Evolutionary conservation across 495 filamentous ascomycete species (phyloP).

Genomic region (Opeltia flavorubescens): DNA sequence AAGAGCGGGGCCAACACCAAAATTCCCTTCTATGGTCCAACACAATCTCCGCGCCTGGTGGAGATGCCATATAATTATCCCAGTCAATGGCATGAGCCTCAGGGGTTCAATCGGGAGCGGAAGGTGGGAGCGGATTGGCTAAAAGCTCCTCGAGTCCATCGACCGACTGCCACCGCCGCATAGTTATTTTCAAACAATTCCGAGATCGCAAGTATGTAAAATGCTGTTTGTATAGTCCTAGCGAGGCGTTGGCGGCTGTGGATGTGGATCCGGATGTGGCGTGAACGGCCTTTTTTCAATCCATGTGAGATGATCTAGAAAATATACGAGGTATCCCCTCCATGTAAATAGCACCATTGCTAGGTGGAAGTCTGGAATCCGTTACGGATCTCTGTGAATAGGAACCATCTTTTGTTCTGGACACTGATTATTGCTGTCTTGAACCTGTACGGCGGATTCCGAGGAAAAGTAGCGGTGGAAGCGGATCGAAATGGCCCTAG

Average conservation of each 20-base stretch:
- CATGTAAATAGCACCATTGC: no score
- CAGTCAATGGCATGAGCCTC: not conserved
- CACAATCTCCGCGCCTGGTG: conserved; percentile 35
- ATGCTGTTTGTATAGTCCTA: not conserved
- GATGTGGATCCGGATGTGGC: not conserved
- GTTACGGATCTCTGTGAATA: no score
- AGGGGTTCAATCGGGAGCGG: not conserved
- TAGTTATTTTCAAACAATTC: not conserved
- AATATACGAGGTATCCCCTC: no score
- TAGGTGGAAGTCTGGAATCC: no score
- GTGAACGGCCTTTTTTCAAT: no score
- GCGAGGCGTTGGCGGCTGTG: not conserved
- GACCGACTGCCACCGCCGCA: not conserved
- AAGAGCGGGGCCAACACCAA: conserved; percentile 10
- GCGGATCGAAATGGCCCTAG: no score
- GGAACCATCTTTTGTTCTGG: no score
- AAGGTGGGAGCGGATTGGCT: not conserved
- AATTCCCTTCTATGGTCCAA: conserved; percentile 18
- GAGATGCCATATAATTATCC: conserved; percentile 19
- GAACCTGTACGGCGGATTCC: no score
- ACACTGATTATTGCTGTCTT: no score
- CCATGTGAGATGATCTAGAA: no score
- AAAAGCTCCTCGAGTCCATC: not conserved
- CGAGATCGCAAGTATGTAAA: no score
- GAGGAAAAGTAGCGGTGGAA: no score